Evolutionary conservation across 169 alveolate species (phyloP), one percentile per base, ranked within the genome.

Genomic region (Plasmodium reichenowi): DNA sequence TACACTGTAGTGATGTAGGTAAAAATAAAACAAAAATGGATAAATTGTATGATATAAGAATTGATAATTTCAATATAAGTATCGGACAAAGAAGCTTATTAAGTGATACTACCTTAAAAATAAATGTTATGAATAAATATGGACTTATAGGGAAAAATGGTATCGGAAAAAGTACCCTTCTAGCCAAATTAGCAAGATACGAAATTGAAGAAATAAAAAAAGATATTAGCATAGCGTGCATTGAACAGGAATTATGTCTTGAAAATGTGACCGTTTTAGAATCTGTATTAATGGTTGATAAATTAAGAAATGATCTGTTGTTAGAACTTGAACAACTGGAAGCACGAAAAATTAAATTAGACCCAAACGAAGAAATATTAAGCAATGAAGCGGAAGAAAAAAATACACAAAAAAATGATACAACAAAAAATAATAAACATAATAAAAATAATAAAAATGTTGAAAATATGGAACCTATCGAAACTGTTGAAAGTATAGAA

Each of bases 121-220:
- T 98, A 15, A 93, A 95, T 70, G 94, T 91, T 76, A 98, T 98
- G 12, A 96, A 97, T 85, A 97, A 96, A 91, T 98, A 98, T 93
- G 99, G 99, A 62, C 95, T 98, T 52, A 96, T 97, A 5, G 99
- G 99, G 54, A 96, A 99, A 90, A 98, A 98, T 91, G 99, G 99
- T 75, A 96, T 98, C 38, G 99, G 99, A 38, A 98, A 98, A 92
- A 97, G 99, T 29, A 97, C 99, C 26, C 95, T 98, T 29, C 93
- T 98, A 83, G 97, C 97, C 72, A 98, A 98, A 45, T 94, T 98
- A 32, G 98, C 98, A 20, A 95, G 98, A 83, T 95, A 96, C 71
- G 99, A 98, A 93, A 95, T 98, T 74, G 99, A 96, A 45, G 97
- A 98, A 52, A 94, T 97, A 62, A 98, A 98, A 54, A 94, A 94